phyloP scores from a whole-genome alignment of 345 rosid genomes.

The Moringa oleifera region DNA sequence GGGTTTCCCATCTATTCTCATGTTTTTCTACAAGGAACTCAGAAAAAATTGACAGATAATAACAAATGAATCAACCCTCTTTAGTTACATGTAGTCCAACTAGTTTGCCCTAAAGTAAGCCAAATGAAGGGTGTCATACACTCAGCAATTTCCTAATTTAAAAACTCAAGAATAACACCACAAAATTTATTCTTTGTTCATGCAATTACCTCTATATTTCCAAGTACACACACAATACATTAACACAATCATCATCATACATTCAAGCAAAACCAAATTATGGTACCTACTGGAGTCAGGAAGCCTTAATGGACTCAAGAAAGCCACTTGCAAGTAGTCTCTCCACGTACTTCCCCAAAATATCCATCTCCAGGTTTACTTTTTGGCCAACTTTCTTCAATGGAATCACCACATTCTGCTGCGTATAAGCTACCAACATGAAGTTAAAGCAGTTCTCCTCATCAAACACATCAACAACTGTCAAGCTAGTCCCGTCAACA shows the following conservation, averaged over 20 bases:
- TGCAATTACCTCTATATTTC: too few relatives aligned
- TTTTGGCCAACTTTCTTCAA: constrained; percentile 70
- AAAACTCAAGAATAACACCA: neutral
- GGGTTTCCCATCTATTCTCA: neutral
- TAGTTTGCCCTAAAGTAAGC: too few relatives aligned
- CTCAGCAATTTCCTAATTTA: too few relatives aligned
- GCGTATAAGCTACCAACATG: constrained; percentile 82
- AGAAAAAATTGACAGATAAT: too few relatives aligned
- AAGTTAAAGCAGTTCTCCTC: constrained; percentile 71
- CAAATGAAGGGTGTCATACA: too few relatives aligned
- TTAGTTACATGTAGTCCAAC: too few relatives aligned
- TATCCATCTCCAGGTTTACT: constrained; percentile 91
- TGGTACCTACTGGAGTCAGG: constrained; percentile 12
- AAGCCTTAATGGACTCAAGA: constrained; percentile 36
- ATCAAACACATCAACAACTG: constrained; percentile 81
- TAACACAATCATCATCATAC: neutral
- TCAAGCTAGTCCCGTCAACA: constrained; percentile 89
- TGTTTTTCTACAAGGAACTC: too few relatives aligned
- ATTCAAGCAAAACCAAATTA: too few relatives aligned
- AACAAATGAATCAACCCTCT: too few relatives aligned
- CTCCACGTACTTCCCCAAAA: constrained; percentile 90
- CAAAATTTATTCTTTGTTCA: neutral
- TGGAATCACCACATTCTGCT: constrained; percentile 70
- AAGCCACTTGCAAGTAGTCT: constrained; percentile 65
- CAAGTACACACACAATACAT: neutral